phyloP scores from a whole-genome alignment of 2,329 filamentous ascomycete species.

The Xylariaceae sp. region DNA sequence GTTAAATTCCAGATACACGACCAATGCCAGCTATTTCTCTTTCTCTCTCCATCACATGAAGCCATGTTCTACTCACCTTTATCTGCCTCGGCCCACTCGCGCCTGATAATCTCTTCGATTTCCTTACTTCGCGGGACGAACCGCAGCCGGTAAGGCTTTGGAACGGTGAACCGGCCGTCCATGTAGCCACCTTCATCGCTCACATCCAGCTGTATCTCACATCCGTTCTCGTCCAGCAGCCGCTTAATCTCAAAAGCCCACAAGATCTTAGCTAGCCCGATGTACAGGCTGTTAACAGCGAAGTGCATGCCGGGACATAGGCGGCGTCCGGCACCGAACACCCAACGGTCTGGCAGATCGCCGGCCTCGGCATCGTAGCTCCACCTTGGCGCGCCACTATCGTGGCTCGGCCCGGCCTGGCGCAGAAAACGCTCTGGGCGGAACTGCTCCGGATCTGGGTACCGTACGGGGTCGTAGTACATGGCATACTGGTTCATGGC shows the following conservation, averaged over 20 bases:
- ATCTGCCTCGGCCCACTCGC: too few species aligned
- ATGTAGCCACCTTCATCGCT: not conserved
- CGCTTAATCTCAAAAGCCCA: conserved; percentile 10
- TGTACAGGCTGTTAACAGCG: not conserved
- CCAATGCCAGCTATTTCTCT: too few species aligned
- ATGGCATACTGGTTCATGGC: not conserved
- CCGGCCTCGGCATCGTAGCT: not conserved
- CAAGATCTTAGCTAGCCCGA: conserved; percentile 4
- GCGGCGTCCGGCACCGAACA: conserved; percentile 8
- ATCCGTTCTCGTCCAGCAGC: not conserved
- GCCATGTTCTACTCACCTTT: too few species aligned
- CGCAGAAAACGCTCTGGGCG: not conserved
- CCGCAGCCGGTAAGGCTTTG: not conserved
- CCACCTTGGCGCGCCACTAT: not conserved
- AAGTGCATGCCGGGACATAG: conserved; percentile 16
- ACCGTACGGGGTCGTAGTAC: not conserved
- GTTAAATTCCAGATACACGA: too few species aligned
- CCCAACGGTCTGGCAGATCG: not conserved
- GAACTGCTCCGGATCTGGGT: not conserved
- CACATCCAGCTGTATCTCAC: not conserved
- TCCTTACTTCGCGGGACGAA: not conserved
- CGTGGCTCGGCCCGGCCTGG: too few species aligned
- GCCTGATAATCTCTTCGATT: too few species aligned
- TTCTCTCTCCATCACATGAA: too few species aligned
- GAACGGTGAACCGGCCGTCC: not conserved